Conservation (phyloP, 306 rosid genomes). For the Cyclanthera cordifolia region DNA sequence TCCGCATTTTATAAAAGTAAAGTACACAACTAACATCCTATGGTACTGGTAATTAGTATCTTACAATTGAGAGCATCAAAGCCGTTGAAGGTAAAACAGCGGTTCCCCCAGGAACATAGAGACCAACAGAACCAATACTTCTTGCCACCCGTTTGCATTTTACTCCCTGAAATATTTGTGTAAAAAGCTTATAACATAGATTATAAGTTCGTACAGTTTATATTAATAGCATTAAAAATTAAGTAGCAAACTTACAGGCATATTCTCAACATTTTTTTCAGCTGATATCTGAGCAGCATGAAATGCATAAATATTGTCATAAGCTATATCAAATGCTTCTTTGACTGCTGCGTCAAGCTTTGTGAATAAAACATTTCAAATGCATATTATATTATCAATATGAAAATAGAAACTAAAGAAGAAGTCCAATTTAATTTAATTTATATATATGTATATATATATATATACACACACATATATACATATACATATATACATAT, state of each 20-base stretch:
- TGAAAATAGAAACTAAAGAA: neutral
- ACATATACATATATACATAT: too few species aligned
- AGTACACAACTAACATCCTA: neutral
- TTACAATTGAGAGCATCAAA: constrained; percentile 91
- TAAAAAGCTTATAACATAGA: constrained; percentile 9
- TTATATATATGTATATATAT: too few species aligned
- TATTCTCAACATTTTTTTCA: constrained; percentile 69
- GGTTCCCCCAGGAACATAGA: constrained; percentile 98
- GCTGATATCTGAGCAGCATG: constrained; percentile 79
- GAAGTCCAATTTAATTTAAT: neutral
- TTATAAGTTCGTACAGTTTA: neutral
- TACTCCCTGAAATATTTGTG: constrained; percentile 57
- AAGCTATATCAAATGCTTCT: constrained; percentile 90
- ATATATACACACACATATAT: too few species aligned
- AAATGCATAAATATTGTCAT: constrained; percentile 82
- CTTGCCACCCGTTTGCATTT: constrained; percentile 92
- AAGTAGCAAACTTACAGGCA: constrained; percentile 53
- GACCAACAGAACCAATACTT: constrained; percentile 91
- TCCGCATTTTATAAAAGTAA: neutral
- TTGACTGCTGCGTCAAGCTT: constrained; percentile 60
- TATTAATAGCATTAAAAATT: neutral
- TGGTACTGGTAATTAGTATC: constrained; percentile 24
- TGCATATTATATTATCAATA: neutral
- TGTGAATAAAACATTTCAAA: constrained; percentile 15
- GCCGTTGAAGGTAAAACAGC: constrained; percentile 98